A percentile compares a stretch with the other conserved stretches of the same genome.
phyloP scores from a whole-genome alignment of 116 monocot species.

The Dioscorea cayenensis region DNA sequence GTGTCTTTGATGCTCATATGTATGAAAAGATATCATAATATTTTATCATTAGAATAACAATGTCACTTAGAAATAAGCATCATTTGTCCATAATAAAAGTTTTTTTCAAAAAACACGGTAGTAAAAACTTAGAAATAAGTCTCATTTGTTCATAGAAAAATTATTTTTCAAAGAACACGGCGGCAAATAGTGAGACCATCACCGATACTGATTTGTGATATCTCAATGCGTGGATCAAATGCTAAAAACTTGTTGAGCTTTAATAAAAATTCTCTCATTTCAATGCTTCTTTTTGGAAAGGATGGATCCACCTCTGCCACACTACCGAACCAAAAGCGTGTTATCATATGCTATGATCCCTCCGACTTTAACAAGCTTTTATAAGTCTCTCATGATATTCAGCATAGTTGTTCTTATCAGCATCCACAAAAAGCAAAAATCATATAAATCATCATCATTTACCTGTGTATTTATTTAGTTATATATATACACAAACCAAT shows the following conservation, averaged over 20 bases:
- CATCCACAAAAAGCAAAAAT: slow-evolving; percentile 15
- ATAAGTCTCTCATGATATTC: slow-evolving; percentile 21
- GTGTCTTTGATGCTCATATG: too few species aligned
- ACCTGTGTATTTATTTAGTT: not conserved
- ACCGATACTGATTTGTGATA: slow-evolving; percentile 5
- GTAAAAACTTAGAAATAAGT: not conserved
- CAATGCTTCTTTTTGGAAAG: not conserved
- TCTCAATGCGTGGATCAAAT: slow-evolving; percentile 1
- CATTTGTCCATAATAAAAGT: not conserved
- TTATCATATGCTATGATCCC: slow-evolving; percentile 25
- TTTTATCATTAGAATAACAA: too few species aligned
- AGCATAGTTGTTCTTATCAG: slow-evolving; percentile 4
- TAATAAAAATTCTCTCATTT: not conserved
- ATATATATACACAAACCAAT: too few species aligned
- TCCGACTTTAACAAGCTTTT: slow-evolving; percentile 19
- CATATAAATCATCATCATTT: not conserved
- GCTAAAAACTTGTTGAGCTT: slow-evolving; percentile 5
- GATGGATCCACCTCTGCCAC: slow-evolving; percentile 4
- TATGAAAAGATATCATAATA: too few species aligned
- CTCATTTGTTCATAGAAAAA: too few species aligned
- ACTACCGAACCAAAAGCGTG: slow-evolving; percentile 23
- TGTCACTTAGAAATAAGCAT: too few species aligned
- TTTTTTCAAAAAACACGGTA: not conserved
- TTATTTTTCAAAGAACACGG: not conserved
- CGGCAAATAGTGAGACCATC: slow-evolving; percentile 10